Percentiles rank a stretch among this genome's conserved stretches.
phyloP scores from a whole-genome alignment of 257 asterid species.

The Mentha longifolia region DNA sequence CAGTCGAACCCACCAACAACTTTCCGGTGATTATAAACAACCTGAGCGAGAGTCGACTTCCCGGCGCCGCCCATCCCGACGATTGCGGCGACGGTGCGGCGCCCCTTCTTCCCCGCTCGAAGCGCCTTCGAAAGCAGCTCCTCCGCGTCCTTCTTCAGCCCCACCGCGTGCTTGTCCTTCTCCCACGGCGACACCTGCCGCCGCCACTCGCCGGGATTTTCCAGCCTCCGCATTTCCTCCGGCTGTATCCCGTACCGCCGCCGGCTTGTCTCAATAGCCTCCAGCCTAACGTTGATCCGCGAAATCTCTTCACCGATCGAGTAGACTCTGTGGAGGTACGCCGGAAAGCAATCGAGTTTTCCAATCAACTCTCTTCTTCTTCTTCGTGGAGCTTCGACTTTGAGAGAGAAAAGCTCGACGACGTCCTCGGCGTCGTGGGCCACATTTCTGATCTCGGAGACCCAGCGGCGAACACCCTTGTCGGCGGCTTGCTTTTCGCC shows the following conservation, averaged over 20 bases:
- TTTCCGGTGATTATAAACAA: slow-evolving; percentile 9
- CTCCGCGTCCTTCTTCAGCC: slow-evolving; percentile 10
- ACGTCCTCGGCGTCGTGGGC: too few relatives aligned
- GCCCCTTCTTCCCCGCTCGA: neutral
- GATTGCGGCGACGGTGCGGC: slow-evolving; percentile 13
- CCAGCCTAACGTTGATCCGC: neutral
- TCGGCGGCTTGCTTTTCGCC: too few relatives aligned
- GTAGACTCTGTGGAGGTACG: neutral
- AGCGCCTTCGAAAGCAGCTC: neutral
- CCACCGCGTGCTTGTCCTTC: slow-evolving; percentile 26
- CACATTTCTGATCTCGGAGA: too few relatives aligned
- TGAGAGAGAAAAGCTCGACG: too few relatives aligned
- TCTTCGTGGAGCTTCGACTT: too few relatives aligned
- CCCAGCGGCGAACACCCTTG: too few relatives aligned
- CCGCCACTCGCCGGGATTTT: neutral
- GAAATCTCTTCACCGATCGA: neutral
- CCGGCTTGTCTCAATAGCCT: slow-evolving; percentile 8
- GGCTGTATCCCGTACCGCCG: slow-evolving; percentile 17
- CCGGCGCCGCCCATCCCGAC: slow-evolving; percentile 33
- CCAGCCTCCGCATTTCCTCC: neutral
- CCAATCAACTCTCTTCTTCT: neutral
- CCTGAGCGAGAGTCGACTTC: slow-evolving; percentile 30
- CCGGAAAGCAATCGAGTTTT: neutral
- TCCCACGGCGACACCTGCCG: slow-evolving; percentile 22
- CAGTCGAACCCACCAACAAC: slow-evolving; percentile 3